These are phyloP conservation scores for Boletellus sp. DNA, from an alignment of 768 basidiomycete species.

Conservation along the genomic window DNA sequence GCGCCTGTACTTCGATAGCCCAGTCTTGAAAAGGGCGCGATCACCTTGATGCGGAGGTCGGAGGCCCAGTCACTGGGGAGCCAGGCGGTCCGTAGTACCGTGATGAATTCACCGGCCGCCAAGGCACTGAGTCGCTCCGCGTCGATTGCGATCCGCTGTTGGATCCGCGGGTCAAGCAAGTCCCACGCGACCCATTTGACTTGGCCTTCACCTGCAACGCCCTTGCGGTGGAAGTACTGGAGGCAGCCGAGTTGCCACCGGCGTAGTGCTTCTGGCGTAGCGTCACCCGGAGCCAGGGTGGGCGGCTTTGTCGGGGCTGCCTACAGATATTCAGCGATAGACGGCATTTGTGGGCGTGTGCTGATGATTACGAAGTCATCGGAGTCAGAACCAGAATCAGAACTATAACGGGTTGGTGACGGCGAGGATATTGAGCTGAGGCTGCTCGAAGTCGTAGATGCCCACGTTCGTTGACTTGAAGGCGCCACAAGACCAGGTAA, in stretches of 20 bases:
- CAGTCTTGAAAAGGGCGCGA: not conserved
- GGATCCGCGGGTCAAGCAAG: not conserved
- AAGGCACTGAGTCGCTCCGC: not conserved
- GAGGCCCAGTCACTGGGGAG: not conserved
- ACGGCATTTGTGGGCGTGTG: too few relatives aligned
- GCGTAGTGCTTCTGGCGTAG: not conserved
- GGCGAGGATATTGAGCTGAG: too few relatives aligned
- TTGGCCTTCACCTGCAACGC: not conserved
- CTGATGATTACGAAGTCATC: too few relatives aligned
- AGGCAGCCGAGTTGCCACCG: not conserved
- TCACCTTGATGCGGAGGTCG: not conserved
- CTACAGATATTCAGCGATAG: not conserved
- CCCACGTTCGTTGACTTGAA: too few relatives aligned
- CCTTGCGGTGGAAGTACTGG: not conserved
- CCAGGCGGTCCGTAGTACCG: not conserved
- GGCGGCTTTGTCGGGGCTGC: not conserved
- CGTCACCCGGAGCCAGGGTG: not conserved
- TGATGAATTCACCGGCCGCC: not conserved
- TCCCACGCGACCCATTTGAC: not conserved
- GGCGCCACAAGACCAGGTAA: too few relatives aligned
- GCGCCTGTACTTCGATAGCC: not conserved
- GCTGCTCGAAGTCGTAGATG: too few relatives aligned
- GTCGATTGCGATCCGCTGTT: not conserved
- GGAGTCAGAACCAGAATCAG: too few relatives aligned
- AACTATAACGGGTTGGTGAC: too few relatives aligned